Conservation (phyloP, 2,329 filamentous ascomycete genomes). For the Colletotrichum siamense region DNA sequence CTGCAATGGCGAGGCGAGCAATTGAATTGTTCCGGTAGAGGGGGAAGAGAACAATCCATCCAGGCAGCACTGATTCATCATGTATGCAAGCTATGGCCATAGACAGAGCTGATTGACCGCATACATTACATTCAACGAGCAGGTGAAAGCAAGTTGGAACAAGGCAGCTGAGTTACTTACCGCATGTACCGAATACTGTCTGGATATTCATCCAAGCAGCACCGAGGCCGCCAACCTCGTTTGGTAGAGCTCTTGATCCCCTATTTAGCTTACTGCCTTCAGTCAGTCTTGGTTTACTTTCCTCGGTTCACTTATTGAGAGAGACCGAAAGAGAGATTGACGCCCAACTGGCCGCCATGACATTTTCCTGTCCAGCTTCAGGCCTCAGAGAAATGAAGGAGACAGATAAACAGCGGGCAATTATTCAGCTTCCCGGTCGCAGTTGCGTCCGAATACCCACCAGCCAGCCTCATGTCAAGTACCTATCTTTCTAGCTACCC, state of each 20-base stretch:
- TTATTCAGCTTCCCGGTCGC: not conserved
- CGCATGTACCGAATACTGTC: not conserved
- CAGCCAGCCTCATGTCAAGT: not conserved
- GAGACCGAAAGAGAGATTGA: not conserved
- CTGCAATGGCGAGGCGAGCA: not conserved
- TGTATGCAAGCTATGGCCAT: not conserved
- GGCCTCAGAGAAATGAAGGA: not conserved
- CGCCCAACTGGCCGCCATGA: not conserved
- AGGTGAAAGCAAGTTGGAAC: not conserved
- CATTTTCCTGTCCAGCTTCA: not conserved
- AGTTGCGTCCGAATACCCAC: not conserved
- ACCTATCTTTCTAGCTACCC: not conserved
- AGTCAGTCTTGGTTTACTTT: not conserved
- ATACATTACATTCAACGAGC: not conserved
- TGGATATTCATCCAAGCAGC: not conserved
- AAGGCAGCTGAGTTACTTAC: not conserved
- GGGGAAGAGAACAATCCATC: not conserved
- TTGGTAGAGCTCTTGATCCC: not conserved
- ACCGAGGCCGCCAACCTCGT: not conserved
- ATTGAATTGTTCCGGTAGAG: not conserved
- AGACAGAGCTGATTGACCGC: not conserved
- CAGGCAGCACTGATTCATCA: not conserved
- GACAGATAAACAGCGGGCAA: not conserved
- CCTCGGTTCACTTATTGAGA: not conserved
- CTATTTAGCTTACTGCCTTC: not conserved